Evolutionary conservation across 306 rosid genomes (phyloP).

Genomic region (Purshia tridentata): DNA sequence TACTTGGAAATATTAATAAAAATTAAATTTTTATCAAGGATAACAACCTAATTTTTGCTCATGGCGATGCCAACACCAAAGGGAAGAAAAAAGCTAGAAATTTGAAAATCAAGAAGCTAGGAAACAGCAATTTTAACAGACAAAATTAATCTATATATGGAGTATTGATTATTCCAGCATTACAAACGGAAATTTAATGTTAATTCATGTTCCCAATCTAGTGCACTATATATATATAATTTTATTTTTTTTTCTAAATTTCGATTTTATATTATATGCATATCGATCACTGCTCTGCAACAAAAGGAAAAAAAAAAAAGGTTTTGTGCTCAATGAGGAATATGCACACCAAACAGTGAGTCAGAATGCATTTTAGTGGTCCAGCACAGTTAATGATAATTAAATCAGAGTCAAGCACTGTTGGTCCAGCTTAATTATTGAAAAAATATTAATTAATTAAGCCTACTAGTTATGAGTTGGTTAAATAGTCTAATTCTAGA

Average conservation of each 20-base stretch:
- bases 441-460: not conserved
- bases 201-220: not conserved
- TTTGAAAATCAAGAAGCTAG: no score
- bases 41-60: no score
- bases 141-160: not conserved
- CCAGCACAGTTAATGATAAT: not conserved
- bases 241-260: not conserved
- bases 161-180: no score
- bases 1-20: no score
- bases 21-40: no score
- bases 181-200: no score
- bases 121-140: no score
- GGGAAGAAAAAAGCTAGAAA: no score
- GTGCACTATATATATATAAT: not conserved
- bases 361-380: not conserved
- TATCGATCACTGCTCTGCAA: not conserved
- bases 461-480: slow-evolving; percentile 17
- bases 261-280: not conserved
- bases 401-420: not conserved
- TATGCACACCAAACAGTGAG: slow-evolving; percentile 1
- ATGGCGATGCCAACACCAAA: no score
- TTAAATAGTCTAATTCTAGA: slow-evolving; percentile 20
- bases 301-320: not conserved
- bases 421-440: slow-evolving; percentile 12
- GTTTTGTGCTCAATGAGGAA: not conserved